A percentile compares a stretch with the other conserved stretches of the same genome.
phyloP scores from a whole-genome alignment of 2,329 filamentous ascomycete species.

The Alternaria dauci region DNA sequence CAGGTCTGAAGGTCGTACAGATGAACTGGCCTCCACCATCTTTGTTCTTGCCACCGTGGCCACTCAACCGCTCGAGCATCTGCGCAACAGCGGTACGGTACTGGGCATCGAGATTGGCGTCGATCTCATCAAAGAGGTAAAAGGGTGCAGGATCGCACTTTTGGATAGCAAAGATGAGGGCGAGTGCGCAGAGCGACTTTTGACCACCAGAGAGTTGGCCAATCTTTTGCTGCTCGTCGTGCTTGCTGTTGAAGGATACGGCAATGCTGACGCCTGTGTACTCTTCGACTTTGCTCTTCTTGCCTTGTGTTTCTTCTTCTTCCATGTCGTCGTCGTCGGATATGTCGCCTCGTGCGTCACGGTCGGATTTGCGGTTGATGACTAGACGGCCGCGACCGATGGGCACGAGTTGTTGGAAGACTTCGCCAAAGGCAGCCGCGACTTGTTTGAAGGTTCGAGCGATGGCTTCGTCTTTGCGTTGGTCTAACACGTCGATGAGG shows the following conservation, averaged over 20 bases:
- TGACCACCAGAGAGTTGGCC: conserved; percentile 97
- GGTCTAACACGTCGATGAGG: conserved; percentile 89
- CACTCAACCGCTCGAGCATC: conserved; percentile 71
- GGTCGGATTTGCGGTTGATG: conserved; percentile 89
- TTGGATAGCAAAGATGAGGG: conserved; percentile 98
- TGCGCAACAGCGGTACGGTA: conserved; percentile 95
- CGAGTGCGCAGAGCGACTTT: conserved; percentile 97
- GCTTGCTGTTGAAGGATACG: conserved; percentile 98
- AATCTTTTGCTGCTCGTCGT: conserved; percentile 97
- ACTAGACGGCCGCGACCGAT: conserved; percentile 90
- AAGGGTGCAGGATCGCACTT: conserved; percentile 96
- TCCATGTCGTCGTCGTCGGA: conserved; percentile 65
- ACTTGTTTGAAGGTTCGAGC: conserved; percentile 99
- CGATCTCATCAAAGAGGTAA: conserved; percentile 99
- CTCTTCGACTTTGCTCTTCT: conserved; percentile 74
- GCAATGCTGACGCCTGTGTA: conserved; percentile 96
- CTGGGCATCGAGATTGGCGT: conserved; percentile 96
- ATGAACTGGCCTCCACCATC: conserved; percentile 80
- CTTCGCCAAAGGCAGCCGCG: conserved; percentile 87
- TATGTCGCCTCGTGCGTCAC: conserved; percentile 63
- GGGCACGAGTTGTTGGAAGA: conserved; percentile 94
- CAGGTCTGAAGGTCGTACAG: conserved; percentile 96
- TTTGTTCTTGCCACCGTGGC: conserved; percentile 51
- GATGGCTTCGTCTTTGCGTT: conserved; percentile 96
- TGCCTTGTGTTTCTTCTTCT: conserved; percentile 47